Evolutionary conservation across 176 grass and related monocot genomes (phyloP), one percentile per base, ranked within the genome.

Genomic region (Carex kokanica): DNA sequence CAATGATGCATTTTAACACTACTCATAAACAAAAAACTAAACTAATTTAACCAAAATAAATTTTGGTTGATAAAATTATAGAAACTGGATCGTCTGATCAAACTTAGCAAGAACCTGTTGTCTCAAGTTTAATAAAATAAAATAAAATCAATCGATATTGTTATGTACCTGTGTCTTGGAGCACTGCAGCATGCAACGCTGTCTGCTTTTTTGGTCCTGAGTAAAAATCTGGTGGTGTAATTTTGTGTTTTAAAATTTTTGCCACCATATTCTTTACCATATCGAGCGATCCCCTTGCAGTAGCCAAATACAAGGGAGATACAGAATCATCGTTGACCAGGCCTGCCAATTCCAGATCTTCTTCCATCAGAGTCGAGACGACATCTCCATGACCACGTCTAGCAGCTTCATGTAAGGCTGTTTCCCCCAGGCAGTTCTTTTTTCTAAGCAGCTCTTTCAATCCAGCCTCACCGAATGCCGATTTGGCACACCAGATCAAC

Each of bases 391-490:
- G 45, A 14, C 85, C 75, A 18, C 59, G 52, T 20, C 20, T 17
- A 7, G 60, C 62, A 14, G 85, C 85, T n/a, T 59, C 61, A 13
- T 86, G 29, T 25, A 86, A 15, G 10, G 85, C 62, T 16, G 85
- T 81, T 4, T 81, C 67, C 8, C 85, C 25, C 25, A 27, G 25
- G 25, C 25, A 27, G 25, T 27, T 27, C 25, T 27, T 27, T 27
- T 27, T 0, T 20, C 25, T 17, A 4, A 66, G 36, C 41, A 86
- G 25, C 1, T 5, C 12, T 2, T 25, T 78, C 34, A 62, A 25
- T n/a, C 15, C 32, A 0, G 0, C 45, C 17, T 36, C 41, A 7
- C 27, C 41, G 8, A 10, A 60, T 60, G 6, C 18, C 3, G 5
- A 1, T 5, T 57, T 41, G 6, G 40, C 12, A 41, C 5, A 21